Conservation (phyloP, 805 yeast genomes). For the Vanderwaltozyma tropicalis region DNA sequence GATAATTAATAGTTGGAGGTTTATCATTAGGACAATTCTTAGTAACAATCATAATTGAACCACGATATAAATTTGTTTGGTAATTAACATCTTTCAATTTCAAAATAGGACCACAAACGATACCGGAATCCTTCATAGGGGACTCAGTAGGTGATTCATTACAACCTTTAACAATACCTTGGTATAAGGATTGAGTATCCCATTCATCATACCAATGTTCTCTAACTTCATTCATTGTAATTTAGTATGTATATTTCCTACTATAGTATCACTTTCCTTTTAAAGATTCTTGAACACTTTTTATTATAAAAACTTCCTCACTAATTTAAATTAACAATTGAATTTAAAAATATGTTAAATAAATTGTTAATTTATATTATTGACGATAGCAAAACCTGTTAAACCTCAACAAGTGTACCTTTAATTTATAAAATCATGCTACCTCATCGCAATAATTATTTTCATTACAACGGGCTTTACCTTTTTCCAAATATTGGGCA, state of each 20-base stretch:
- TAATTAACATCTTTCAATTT: slow-evolving; percentile 58
- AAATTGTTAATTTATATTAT: too few relatives aligned
- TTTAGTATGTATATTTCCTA: too few relatives aligned
- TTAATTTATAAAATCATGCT: too few relatives aligned
- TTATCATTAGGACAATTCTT: slow-evolving; percentile 28
- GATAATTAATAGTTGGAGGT: slow-evolving; percentile 21
- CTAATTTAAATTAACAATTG: too few relatives aligned
- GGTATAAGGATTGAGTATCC: slow-evolving; percentile 17
- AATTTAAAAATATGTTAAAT: too few relatives aligned
- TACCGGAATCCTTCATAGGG: slow-evolving; percentile 17
- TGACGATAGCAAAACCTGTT: too few relatives aligned
- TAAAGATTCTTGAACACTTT: not conserved
- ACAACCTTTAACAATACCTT: slow-evolving; percentile 12
- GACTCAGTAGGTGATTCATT: slow-evolving; percentile 15
- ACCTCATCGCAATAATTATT: too few relatives aligned
- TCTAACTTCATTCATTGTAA: not conserved
- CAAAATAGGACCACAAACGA: slow-evolving; percentile 65
- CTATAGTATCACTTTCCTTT: too few relatives aligned
- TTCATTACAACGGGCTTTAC: too few relatives aligned
- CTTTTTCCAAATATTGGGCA: too few relatives aligned
- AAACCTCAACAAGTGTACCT: too few relatives aligned
- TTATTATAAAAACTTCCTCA: too few relatives aligned
- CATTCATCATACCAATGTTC: slow-evolving; percentile 19
- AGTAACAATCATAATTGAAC: slow-evolving; percentile 52
- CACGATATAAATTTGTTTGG: slow-evolving; percentile 43